Conservation (phyloP, 148 eudicot species). For the Fagopyrum esculentum region DNA sequence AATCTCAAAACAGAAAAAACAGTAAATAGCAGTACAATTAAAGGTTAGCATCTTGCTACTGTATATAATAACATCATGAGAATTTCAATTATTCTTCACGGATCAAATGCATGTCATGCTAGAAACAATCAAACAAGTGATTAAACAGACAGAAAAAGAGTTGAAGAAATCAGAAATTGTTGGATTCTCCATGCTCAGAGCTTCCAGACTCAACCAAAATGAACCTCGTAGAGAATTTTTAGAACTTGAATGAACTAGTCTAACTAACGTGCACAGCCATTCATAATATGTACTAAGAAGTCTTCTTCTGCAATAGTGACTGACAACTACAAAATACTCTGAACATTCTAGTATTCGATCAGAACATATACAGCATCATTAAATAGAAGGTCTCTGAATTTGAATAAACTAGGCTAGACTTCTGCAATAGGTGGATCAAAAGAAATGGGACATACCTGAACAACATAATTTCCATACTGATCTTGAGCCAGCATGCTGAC, state of each 20-base stretch:
- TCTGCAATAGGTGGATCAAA: not conserved
- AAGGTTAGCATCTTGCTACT: not conserved
- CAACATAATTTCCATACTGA: slow-evolving; percentile 97
- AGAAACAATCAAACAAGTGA: not conserved
- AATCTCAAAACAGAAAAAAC: not conserved
- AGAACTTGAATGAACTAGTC: not conserved
- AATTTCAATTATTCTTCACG: not conserved
- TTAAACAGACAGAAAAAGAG: not conserved
- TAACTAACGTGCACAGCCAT: not conserved
- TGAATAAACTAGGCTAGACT: too few relatives aligned
- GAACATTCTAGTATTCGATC: too few relatives aligned
- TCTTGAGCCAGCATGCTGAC: slow-evolving; percentile 97
- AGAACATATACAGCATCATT: not conserved
- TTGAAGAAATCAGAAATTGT: not conserved
- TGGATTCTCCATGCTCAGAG: not conserved
- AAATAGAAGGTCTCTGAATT: too few relatives aligned
- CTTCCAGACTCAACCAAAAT: not conserved
- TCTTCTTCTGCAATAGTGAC: not conserved
- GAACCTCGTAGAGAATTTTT: not conserved
- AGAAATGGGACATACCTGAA: slow-evolving; percentile 58
- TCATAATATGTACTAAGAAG: slow-evolving; percentile 7
- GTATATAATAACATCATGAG: not conserved
- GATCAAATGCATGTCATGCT: not conserved
- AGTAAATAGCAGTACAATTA: not conserved
- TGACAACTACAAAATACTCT: too few relatives aligned